Evolutionary conservation across 2,329 filamentous ascomycete genomes (phyloP), one percentile per base, ranked within the genome.

Genomic region (Paracorniculantispora psalliotae): DNA sequence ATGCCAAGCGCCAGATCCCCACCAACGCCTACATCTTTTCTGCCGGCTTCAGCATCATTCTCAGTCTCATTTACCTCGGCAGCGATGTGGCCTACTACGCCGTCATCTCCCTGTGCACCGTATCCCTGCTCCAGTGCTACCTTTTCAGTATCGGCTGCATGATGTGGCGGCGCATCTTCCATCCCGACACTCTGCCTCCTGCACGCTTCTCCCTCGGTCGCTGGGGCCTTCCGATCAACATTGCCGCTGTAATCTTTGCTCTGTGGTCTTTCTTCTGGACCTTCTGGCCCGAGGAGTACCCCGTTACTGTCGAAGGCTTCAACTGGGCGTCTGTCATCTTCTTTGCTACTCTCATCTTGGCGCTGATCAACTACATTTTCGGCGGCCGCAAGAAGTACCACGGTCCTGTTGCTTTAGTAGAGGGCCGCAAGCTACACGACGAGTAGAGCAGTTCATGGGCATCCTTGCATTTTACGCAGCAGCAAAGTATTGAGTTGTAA

Each of bases 251-350:
- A 4, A 3, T 60, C 6, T 61, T 46, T 43, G 53, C 39, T 3
- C 1, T 55, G 4, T 64, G 63, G 63, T 39, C 43, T 7, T 63
- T 64, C 30, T 63, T 64, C 53, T 64, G 61, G 63, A 52, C 53
- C 12, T 64, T 63, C 30, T 64, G 63, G 61, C 61, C 63, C 2
- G 48, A 59, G 28, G 21, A 35, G 3, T 57, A 59, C 17, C 63
- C 60, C 1, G 60, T 64, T 2, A 61, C 60, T 2, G 41, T 51
- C 21, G 50, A 12, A 2, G 56, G 41, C 0, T 63, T 64, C 46
- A 64, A 64, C 37, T 64, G 63, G 63, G 44, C 63, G 7, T 62
- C 60, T 0, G 21, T 33, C 1, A 47, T 64, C 8, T 64, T 63
- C 39, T 46, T 49, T 10, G 39, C 53, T 10, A 57, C 57, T 0